Conservation (phyloP, 208 protist genomes). For the Eutreptiella sp. region DNA sequence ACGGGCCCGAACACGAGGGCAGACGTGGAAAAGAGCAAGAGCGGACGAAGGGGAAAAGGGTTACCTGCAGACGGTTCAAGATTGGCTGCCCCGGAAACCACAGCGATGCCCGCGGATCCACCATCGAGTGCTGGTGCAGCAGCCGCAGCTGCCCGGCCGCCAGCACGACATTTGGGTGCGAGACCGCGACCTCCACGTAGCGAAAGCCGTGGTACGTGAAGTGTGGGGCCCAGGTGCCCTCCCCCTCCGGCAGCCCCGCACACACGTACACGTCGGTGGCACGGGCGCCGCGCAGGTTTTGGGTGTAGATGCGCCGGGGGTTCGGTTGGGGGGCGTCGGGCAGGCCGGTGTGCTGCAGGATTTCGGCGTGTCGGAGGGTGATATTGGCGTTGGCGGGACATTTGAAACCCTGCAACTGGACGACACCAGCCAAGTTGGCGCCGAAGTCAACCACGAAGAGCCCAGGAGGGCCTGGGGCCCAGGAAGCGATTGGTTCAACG, state of each 20-base stretch:
- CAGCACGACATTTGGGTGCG: too few relatives aligned
- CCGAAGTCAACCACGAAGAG: constrained; percentile 24
- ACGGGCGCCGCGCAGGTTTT: constrained; percentile 10
- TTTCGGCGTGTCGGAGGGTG: constrained; percentile 25
- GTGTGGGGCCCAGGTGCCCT: constrained; percentile 14
- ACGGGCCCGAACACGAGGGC: too few relatives aligned
- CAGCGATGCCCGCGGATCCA: neutral
- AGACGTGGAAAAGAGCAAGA: too few relatives aligned
- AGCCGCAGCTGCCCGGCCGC: too few relatives aligned
- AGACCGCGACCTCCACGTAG: constrained; percentile 18
- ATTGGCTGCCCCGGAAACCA: too few relatives aligned
- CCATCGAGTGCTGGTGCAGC: neutral
- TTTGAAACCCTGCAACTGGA: constrained; percentile 4
- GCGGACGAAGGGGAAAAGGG: too few relatives aligned
- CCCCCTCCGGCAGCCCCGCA: neutral
- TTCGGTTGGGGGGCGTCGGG: constrained; percentile 2
- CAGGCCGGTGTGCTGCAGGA: constrained; percentile 15
- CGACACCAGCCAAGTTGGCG: constrained; percentile 5
- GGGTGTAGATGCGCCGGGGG: constrained; percentile 10
- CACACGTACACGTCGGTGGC: constrained; percentile 29
- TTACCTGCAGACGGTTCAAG: too few relatives aligned
- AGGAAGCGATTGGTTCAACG: too few relatives aligned
- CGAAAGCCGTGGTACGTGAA: constrained; percentile 38
- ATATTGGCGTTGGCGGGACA: constrained; percentile 11
- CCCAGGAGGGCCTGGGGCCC: too few relatives aligned